phyloP scores from a whole-genome alignment of 2,329 filamentous ascomycete species.

The Huntiella abstrusa region DNA sequence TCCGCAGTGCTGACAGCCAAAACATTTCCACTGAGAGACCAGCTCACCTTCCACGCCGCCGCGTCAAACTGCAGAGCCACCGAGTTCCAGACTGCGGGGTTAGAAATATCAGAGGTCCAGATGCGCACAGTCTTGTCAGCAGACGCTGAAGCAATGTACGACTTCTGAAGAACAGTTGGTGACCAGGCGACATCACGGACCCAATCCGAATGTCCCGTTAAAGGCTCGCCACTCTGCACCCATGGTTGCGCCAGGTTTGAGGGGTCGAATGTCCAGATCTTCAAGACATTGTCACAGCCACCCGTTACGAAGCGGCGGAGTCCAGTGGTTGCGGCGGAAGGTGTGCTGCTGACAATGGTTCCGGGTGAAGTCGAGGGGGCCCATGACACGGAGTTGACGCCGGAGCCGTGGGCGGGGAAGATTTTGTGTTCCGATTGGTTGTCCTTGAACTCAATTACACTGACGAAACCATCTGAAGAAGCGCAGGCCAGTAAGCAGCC shows the following conservation, averaged over 20 bases:
- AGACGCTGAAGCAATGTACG: constrained; percentile 86
- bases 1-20: constrained; percentile 83
- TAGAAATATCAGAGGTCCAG: constrained; percentile 57
- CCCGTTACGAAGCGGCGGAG: constrained; percentile 82
- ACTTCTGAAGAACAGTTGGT: constrained; percentile 84
- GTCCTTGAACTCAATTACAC: constrained; percentile 91
- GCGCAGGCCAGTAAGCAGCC: constrained; percentile 91
- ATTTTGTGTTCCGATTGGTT: constrained; percentile 79
- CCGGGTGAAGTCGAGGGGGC: constrained; percentile 71
- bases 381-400: constrained; percentile 93
- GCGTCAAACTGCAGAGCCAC: constrained; percentile 77
- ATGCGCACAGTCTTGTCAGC: constrained; percentile 96
- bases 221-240: constrained; percentile 40
- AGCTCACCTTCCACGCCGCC: constrained; percentile 89
- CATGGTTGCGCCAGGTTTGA: constrained; percentile 35
- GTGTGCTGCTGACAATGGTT: constrained; percentile 58
- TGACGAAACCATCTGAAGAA: constrained; percentile 82
- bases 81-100: constrained; percentile 58
- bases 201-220: constrained; percentile 84
- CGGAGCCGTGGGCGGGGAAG: constrained; percentile 81
- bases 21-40: constrained; percentile 93
- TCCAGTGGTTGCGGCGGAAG: constrained; percentile 37
- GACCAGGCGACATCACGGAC: constrained; percentile 96
- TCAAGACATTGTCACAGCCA: constrained; percentile 81
- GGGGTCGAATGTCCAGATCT: constrained; percentile 70